A percentile compares a stretch with the other conserved stretches of the same genome.
phyloP scores from a whole-genome alignment of 345 rosid species.

The Punica granatum region DNA sequence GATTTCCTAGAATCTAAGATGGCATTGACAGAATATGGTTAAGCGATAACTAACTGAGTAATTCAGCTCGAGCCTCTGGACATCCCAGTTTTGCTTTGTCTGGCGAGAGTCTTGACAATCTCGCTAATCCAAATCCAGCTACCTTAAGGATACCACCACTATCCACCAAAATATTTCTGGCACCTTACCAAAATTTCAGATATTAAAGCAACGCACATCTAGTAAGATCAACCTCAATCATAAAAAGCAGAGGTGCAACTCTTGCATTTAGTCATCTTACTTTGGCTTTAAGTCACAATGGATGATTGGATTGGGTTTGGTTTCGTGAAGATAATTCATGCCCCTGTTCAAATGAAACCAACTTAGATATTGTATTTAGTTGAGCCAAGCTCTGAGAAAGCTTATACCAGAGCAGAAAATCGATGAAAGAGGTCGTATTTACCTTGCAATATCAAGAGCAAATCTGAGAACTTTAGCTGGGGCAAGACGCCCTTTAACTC shows the following conservation, averaged over 20 bases:
- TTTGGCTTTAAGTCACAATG: slow-evolving; percentile 85
- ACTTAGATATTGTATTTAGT: background rate
- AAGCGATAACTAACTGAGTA: slow-evolving; percentile 41
- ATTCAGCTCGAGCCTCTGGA: slow-evolving; percentile 36
- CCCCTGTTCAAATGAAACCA: slow-evolving; percentile 48
- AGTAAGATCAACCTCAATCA: slow-evolving; percentile 4
- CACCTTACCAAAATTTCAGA: slow-evolving; percentile 87
- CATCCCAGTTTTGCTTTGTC: slow-evolving; percentile 44
- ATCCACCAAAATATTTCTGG: slow-evolving; percentile 98
- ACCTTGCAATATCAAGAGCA: slow-evolving; percentile 91
- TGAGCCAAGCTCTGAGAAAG: background rate
- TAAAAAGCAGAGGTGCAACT: slow-evolving; percentile 17
- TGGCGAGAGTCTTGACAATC: slow-evolving; percentile 44
- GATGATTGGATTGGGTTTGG: slow-evolving; percentile 40
- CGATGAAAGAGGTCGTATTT: slow-evolving; percentile 16
- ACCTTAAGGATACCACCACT: slow-evolving; percentile 69
- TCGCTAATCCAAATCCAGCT: slow-evolving; percentile 72
- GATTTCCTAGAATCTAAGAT: background rate
- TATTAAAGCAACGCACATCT: slow-evolving; percentile 45
- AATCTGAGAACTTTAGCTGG: slow-evolving; percentile 72
- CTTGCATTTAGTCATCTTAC: slow-evolving; percentile 66
- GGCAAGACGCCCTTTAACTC: slow-evolving; percentile 84
- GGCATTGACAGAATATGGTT: background rate
- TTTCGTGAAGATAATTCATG: slow-evolving; percentile 39
- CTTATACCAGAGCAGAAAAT: background rate